These are phyloP conservation scores for Ustilago xerochloae DNA, from an alignment of 1,284 basidiomycete genomes.

Conservation along the genomic window DNA sequence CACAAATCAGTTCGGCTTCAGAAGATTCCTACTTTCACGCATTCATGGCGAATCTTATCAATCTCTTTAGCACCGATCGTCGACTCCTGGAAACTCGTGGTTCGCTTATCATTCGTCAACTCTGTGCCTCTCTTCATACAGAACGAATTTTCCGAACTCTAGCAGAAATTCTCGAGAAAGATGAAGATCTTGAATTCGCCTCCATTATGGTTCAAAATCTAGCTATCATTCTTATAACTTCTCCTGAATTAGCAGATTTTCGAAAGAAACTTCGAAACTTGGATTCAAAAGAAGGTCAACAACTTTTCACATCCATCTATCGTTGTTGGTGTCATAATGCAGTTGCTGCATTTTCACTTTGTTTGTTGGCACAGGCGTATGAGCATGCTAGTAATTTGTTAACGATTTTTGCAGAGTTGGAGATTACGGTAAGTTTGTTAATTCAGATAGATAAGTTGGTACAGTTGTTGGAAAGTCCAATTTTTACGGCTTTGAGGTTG, in stretches of 20 bases:
- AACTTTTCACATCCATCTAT: conserved; percentile 89
- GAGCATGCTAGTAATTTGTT: conserved; percentile 97
- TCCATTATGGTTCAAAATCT: conserved; percentile 97
- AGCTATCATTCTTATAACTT: conserved; percentile 95
- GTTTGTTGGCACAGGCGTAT: conserved; percentile 95
- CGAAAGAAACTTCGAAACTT: conserved; percentile 89
- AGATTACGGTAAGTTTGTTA: conserved; percentile 91
- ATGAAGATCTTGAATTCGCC: conserved; percentile 98
- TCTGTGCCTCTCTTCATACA: conserved; percentile 93
- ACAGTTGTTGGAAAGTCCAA: conserved; percentile 95
- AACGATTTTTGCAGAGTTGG: conserved; percentile 92
- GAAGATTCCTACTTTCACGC: conserved; percentile 94
- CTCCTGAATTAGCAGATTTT: conserved; percentile 93
- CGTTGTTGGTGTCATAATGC: conserved; percentile 99
- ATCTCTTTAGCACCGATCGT: conserved; percentile 93
- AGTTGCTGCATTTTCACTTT: conserved; percentile 93
- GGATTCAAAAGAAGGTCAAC: conserved; percentile 88
- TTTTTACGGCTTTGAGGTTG: conserved; percentile 96
- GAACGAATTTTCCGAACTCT: conserved; percentile 95
- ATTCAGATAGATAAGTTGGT: conserved; percentile 99
- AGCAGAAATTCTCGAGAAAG: conserved; percentile 96
- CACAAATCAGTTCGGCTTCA: conserved; percentile 90
- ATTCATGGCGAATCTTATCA: conserved; percentile 94
- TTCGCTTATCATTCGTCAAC: conserved; percentile 93
- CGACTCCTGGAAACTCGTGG: conserved; percentile 89